Percentiles rank a stretch among this genome's conserved stretches.
These are phyloP conservation scores for Fusarium sterilihyphosum DNA, from an alignment of 2,329 filamentous ascomycete species.

Conservation along the genomic window DNA sequence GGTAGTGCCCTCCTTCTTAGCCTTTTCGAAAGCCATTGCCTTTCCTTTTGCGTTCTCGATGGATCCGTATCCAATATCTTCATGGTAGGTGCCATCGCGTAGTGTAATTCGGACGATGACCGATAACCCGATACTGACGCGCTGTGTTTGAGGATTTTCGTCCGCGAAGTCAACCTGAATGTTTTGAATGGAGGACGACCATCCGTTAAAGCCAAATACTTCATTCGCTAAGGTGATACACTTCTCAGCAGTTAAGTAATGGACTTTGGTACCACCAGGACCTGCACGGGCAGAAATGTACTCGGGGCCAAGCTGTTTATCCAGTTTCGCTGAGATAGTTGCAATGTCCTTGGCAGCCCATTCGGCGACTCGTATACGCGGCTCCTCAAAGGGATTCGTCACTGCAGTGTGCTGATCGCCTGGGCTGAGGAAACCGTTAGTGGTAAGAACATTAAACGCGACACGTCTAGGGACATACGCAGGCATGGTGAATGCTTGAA, in stretches of 20 bases:
- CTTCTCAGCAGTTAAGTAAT: constrained; percentile 96
- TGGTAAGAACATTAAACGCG: background rate
- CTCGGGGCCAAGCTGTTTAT: constrained; percentile 94
- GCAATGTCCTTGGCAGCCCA: constrained; percentile 94
- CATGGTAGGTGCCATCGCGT: constrained; percentile 94
- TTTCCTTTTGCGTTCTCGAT: constrained; percentile 97
- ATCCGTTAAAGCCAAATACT: constrained; percentile 96
- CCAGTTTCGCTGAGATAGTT: constrained; percentile 83
- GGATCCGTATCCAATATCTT: constrained; percentile 96
- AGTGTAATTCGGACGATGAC: constrained; percentile 92
- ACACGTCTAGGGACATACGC: constrained; percentile 50
- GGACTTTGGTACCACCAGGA: constrained; percentile 84
- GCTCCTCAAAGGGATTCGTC: constrained; percentile 84
- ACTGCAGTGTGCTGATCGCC: constrained; percentile 71
- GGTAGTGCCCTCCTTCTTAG: constrained; percentile 97
- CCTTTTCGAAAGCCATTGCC: constrained; percentile 95
- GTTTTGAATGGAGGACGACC: constrained; percentile 95
- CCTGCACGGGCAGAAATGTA: constrained; percentile 91
- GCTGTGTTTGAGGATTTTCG: constrained; percentile 80
- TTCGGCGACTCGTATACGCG: constrained; percentile 73
- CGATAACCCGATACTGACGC: constrained; percentile 85
- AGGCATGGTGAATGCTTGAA: constrained; percentile 51
- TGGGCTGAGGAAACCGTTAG: constrained; percentile 58
- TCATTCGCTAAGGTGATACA: constrained; percentile 95
- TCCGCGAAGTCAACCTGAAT: constrained; percentile 97